Percentiles rank a stretch among this genome's conserved stretches.
Conservation (phyloP, 164 flowering plant species). For the Protea cynaroides region DNA sequence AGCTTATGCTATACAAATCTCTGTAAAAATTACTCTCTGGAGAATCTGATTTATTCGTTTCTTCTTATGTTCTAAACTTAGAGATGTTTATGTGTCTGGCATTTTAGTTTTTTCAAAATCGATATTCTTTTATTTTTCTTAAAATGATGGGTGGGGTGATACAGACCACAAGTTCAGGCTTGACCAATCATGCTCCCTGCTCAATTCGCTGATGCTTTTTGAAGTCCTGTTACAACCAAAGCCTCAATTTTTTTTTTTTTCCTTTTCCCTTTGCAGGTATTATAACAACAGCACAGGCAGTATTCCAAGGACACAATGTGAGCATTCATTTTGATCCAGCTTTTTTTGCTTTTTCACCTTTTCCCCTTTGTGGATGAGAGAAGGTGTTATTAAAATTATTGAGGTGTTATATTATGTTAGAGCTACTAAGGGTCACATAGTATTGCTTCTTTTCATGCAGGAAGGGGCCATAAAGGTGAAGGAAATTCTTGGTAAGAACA, state of each 20-base stretch:
- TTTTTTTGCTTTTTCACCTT: neutral
- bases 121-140: too few relatives aligned
- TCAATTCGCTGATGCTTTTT: neutral
- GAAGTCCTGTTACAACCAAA: neutral
- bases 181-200: neutral
- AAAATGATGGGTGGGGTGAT: neutral
- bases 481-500: constrained; percentile 67
- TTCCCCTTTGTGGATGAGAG: neutral
- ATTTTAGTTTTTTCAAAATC: too few relatives aligned
- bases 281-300: constrained; percentile 63
- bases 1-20: too few relatives aligned
- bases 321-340: constrained; percentile 20
- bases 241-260: neutral
- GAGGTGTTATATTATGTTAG: neutral
- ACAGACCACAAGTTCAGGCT: neutral
- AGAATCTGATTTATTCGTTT: too few relatives aligned
- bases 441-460: constrained; percentile 35
- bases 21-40: too few relatives aligned
- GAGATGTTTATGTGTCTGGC: too few relatives aligned
- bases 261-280: constrained; percentile 63
- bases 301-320: constrained; percentile 57
- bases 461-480: constrained; percentile 57
- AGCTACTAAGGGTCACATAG: neutral
- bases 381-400: neutral
- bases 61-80: too few relatives aligned